Evolutionary conservation across 371 early-diverging fungal species (phyloP).

Genomic region (Mortierella sp.): DNA sequence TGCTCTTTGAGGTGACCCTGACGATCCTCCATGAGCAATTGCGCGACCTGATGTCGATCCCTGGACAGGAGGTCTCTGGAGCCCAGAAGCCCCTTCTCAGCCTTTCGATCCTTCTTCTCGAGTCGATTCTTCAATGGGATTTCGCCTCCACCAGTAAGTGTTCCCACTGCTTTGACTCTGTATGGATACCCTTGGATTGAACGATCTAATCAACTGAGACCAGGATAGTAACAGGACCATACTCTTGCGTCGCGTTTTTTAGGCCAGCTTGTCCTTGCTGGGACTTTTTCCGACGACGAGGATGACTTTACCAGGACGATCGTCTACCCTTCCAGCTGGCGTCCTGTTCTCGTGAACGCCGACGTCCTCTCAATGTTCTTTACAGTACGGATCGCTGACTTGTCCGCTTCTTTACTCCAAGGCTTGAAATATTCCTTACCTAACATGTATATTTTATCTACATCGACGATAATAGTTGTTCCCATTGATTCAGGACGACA

Average conservation of each 20-base stretch:
- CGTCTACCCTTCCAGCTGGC: conserved; percentile 65
- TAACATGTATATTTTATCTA: too few relatives aligned
- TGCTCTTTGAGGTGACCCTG: conserved; percentile 63
- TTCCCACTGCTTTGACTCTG: background rate
- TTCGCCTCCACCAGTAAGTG: conserved; percentile 67
- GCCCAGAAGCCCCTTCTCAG: conserved; percentile 46
- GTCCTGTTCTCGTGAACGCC: conserved; percentile 62
- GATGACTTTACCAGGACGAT: conserved; percentile 63
- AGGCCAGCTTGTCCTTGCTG: conserved; percentile 46
- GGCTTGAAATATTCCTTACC: too few relatives aligned
- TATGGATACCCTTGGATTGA: background rate
- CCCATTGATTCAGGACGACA: conserved; percentile 63
- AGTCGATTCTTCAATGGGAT: conserved; percentile 80
- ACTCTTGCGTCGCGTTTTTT: background rate
- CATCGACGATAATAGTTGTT: conserved; percentile 41
- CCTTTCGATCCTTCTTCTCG: conserved; percentile 61
- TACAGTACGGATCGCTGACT: conserved; percentile 51
- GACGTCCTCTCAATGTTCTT: conserved; percentile 73
- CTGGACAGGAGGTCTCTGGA: conserved; percentile 50
- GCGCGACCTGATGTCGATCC: conserved; percentile 33
- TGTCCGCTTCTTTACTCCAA: background rate
- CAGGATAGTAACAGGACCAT: background rate
- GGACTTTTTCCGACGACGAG: conserved; percentile 62
- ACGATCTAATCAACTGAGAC: background rate
- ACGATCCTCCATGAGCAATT: conserved; percentile 61